Base-by-base conservation (phyloP, 768 basidiomycete species). In the Candolleomyces eurysporus region DNA sequence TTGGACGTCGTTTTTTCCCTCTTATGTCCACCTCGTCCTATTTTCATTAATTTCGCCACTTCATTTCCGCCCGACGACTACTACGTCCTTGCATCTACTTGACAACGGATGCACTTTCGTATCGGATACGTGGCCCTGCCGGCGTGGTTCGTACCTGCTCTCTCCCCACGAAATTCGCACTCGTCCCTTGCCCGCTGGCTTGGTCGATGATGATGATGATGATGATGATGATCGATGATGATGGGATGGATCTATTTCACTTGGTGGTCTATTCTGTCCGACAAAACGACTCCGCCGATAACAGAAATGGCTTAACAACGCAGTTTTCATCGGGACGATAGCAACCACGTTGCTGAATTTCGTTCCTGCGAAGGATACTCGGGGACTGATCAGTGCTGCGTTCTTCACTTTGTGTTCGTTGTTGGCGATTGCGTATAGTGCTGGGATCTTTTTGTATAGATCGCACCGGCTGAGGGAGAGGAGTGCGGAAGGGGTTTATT, bases 281-380 rank as follows among this genome's bases (percentile, higher is more conserved):
- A 61, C 36, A 36, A 36, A 36, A 40, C 36, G 36, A 36, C 36
- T 36, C 36, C 36, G 36, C 36, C 36, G 36, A 36, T 36, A 32
- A 21, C 72, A 96, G 92, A 91, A 88, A 84, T 96, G 94, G 94
- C 78, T 95, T 48, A 87, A 92, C 67, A 92, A 88, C 65, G 84
- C 91, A 0, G 91, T 97, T 56, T 85, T 96, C 69, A 87, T 95
- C 64, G 92, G 92, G 42, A 85, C 90, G 13, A 94, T 97, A 65
- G 93, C 95, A 19, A 94, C 95, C 45, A 89, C 92, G 21, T 81
- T 96, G 53, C 82, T 95, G 50, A 95, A 96, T 76, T 98, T 98
- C 68, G 77, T 89, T 48, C 80, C 86, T 53, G 76, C 90, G 13
- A 78, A 89, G 43, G 89, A 94, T 74, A 78, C 83, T 52, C 78